These are phyloP conservation scores for Diospyros lotus DNA, from an alignment of 148 eudicot species.

Conservation along the genomic window DNA sequence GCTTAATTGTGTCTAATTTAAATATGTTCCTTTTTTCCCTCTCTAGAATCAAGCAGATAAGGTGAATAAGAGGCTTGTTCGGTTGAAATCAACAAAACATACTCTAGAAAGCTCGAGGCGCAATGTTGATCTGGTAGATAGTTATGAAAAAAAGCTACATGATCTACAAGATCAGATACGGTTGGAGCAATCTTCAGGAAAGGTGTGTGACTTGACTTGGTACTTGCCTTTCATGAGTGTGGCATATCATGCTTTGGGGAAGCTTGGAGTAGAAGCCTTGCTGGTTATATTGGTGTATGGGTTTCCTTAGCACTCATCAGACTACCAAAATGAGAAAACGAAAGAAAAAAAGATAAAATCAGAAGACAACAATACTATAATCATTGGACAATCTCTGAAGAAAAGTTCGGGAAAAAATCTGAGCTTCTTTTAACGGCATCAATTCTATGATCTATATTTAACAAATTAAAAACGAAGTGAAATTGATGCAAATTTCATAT, in stretches of 20 bases:
- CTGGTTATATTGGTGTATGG: no score
- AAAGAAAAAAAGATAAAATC: no score
- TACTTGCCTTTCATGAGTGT: background rate
- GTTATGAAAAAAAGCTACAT: constrained; percentile 65
- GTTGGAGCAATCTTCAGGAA: constrained; percentile 57
- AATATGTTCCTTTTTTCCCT: background rate
- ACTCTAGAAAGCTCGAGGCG: constrained; percentile 26
- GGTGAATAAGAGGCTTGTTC: constrained; percentile 45
- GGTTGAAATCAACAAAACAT: constrained; percentile 42
- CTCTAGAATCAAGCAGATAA: constrained; percentile 60
- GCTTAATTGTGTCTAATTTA: background rate
- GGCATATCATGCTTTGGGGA: background rate
- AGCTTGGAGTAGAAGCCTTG: background rate
- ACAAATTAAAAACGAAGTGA: no score
- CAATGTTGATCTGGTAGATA: constrained; percentile 45
- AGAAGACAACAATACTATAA: no score
- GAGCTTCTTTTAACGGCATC: no score
- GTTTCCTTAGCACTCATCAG: background rate
- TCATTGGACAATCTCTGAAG: no score
- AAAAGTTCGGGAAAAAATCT: no score
- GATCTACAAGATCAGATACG: constrained; percentile 55
- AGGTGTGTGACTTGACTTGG: constrained; percentile 34
- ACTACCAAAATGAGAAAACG: no score
- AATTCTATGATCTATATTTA: no score
- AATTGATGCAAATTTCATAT: background rate